Conservation (phyloP, 169 alveolate genomes). For the Plasmodium blacklocki region DNA sequence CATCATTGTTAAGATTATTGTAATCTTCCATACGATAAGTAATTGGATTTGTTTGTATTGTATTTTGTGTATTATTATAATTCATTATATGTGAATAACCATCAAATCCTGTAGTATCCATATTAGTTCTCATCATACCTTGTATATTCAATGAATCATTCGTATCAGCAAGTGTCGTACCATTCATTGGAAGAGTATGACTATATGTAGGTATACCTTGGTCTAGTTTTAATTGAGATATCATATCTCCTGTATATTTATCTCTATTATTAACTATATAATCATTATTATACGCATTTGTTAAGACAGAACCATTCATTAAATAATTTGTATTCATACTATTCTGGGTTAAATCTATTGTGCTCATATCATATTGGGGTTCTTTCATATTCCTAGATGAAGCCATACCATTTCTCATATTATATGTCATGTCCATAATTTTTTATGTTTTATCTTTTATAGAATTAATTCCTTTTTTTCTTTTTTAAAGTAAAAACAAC, state of each 20-base stretch:
- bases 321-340: conserved; percentile 61
- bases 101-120: conserved; percentile 62
- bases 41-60: conserved; percentile 39
- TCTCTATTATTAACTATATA: conserved; percentile 30
- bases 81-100: conserved; percentile 62
- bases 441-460: too few relatives aligned
- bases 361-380: conserved; percentile 22
- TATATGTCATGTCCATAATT: conserved; percentile 55
- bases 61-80: conserved; percentile 73
- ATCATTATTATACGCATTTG: conserved; percentile 44
- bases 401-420: conserved; percentile 42
- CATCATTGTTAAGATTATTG: conserved; percentile 18
- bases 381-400: conserved; percentile 68
- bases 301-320: conserved; percentile 65
- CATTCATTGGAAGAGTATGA: conserved; percentile 62
- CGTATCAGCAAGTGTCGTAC: conserved; percentile 19
- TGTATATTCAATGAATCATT: conserved; percentile 52
- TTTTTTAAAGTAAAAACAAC: neutral
- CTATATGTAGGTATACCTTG: conserved; percentile 43
- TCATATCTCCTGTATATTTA: conserved; percentile 48
- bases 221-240: conserved; percentile 49
- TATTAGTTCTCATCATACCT: conserved; percentile 68
- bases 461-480: neutral
- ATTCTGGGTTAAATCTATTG: conserved; percentile 24
- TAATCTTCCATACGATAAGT: conserved; percentile 52